Conservation (phyloP, 306 rosid genomes). For the Aeschynomene evenia region DNA sequence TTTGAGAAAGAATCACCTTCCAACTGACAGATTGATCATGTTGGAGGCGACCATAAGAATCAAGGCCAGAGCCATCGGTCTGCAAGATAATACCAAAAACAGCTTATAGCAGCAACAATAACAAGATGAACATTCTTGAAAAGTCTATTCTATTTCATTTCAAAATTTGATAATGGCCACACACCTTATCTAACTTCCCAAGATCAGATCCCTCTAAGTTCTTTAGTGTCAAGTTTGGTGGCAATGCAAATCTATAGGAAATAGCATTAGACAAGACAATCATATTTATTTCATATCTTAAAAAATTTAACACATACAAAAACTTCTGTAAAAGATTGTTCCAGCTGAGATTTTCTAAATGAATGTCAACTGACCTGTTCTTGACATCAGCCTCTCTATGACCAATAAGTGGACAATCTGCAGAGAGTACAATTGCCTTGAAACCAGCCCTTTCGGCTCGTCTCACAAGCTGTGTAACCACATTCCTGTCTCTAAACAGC, state of each 20-base stretch:
- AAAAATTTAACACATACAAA: too few species aligned
- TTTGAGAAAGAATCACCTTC: constrained; percentile 53
- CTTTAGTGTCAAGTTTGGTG: constrained; percentile 64
- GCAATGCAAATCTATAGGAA: constrained; percentile 68
- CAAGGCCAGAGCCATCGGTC: constrained; percentile 78
- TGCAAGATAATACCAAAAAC: constrained; percentile 27
- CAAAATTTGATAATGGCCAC: constrained; percentile 18
- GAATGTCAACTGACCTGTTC: constrained; percentile 57
- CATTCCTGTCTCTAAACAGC: constrained; percentile 75
- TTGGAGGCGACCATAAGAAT: constrained; percentile 69
- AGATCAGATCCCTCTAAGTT: constrained; percentile 75
- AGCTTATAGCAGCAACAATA: not conserved
- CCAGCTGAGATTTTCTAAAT: not conserved
- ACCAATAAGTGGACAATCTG: constrained; percentile 88
- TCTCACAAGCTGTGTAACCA: constrained; percentile 80
- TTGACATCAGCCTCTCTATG: constrained; percentile 94
- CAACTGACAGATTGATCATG: constrained; percentile 74
- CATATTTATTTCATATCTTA: not conserved
- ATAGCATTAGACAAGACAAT: constrained; percentile 22
- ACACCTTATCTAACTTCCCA: constrained; percentile 67
- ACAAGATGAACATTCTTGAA: too few species aligned
- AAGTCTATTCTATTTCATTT: not conserved
- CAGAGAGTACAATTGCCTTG: constrained; percentile 94
- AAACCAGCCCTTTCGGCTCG: constrained; percentile 98
- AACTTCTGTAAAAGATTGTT: not conserved